phyloP scores from a whole-genome alignment of 2,329 filamentous ascomycete species.

The Cadophora sp. region DNA sequence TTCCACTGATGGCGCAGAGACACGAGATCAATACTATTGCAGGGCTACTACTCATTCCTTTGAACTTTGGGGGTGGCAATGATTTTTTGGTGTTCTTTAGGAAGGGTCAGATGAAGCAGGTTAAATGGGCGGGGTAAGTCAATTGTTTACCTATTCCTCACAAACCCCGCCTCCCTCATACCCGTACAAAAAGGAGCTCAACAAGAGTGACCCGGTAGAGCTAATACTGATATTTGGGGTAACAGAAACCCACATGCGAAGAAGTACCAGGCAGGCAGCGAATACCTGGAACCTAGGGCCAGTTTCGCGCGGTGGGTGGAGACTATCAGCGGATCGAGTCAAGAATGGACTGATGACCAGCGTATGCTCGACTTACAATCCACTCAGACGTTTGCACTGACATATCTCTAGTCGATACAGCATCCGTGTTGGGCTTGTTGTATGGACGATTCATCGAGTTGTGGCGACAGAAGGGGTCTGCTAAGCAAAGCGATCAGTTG shows the following conservation, averaged over 20 bases:
- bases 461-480: constrained; percentile 34
- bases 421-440: constrained; percentile 32
- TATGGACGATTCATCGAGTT: constrained; percentile 40
- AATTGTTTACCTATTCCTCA: background rate
- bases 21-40: constrained; percentile 32
- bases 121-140: constrained; percentile 34
- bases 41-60: constrained; percentile 36
- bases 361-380: background rate
- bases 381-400: background rate
- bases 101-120: constrained; percentile 31
- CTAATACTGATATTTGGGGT: background rate
- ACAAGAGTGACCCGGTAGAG: background rate
- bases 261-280: constrained; percentile 22
- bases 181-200: no score
- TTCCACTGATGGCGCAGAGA: constrained; percentile 29
- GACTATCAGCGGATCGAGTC: constrained; percentile 33
- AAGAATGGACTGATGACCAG: constrained; percentile 37
- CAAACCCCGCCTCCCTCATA: background rate
- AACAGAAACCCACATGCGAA: constrained; percentile 36
- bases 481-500: constrained; percentile 30
- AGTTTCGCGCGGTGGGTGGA: constrained; percentile 37
- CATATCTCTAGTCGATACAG: constrained; percentile 31
- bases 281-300: constrained; percentile 37
- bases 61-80: constrained; percentile 31
- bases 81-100: constrained; percentile 39